Evolutionary conservation across 768 basidiomycete genomes (phyloP), one percentile per base, ranked within the genome.

Genomic region (Mycena venus): DNA sequence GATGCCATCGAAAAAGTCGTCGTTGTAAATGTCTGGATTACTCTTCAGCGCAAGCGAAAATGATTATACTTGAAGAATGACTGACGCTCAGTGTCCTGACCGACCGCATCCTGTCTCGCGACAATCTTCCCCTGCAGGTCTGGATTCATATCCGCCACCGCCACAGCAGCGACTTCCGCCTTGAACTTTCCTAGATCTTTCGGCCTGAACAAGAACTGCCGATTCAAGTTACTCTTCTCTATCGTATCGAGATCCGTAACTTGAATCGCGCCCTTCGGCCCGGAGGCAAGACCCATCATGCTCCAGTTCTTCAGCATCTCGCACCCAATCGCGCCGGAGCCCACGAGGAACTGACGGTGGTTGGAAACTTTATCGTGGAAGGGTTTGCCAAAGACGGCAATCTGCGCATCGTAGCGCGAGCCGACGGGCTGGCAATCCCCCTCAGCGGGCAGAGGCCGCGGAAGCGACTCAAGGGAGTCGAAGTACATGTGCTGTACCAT

Each of bases 261-360:
- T 78, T 97, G 92, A 69, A 99, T 95, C 62, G 89, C 85, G 12
- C 95, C 98, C 49, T 92, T 88, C 17, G 90, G 87, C 14, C 95
- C 95, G 34, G 93, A 90, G 8, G 91, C 97, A 55, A 99, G 86
- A 73, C 98, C 98, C 90, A 99, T 98, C 96, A 99, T 95, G 76
- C 95, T 95, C 98, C 98, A 99, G 84, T 99, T 99, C 89, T 99
- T 99, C 79, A 99, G 86, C 98, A 99, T 99, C 86, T 99, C 98
- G 81, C 98, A 99, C 23, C 98, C 98, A 82, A 99, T 99, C 38
- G 98, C 98, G 53, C 98, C 98, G 21, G 98, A 93, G 10, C 98
- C 98, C 68, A 99, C 98, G 55, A 99, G 90, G 90, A 99, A 99
- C 80, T 99, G 95, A 31, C 95, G 91, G 81, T 96, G 92, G 80